Evolutionary conservation across 805 yeast genomes (phyloP), one percentile per base, ranked within the genome.

Genomic region (Ogataea neopini): DNA sequence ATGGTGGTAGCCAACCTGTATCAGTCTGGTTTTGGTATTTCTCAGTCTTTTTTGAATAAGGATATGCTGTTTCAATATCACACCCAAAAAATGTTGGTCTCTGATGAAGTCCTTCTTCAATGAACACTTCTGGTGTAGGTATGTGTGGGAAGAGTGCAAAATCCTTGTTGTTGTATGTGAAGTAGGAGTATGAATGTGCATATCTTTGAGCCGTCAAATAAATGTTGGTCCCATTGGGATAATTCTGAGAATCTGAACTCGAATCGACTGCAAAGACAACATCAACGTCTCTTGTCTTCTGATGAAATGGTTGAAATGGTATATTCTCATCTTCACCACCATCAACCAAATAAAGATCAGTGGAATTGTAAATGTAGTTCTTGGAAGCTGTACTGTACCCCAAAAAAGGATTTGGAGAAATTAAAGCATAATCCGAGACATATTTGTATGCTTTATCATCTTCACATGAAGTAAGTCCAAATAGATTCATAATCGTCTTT

Each of bases 331-430:
- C 76, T 43, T 73, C 77, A 3, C 80, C 80, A 1, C 80, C 80
- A 57, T 76, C 80, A 1, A 57, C 56, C 15, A 61, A 44, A 18
- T 45, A 52, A 14, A 61, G 42, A 11, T 52, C 50, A 1, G 53
- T 45, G 6, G 56, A 39, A 18, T 66, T 61, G 29, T 60, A 58
- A n/a, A 59, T 56, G 32, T 55, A 45, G 25, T 25, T 43, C 22
- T 39, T 36, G 13, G 44, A 29, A 3, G 52, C 18, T 14, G 34
- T 33, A 10, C 39, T 32, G 34, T 51, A 60, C 2, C 66, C 67
- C 50, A 67, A 74, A 57, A 83, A 83, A 2, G 89, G 88, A 49
- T 82, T 83, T 1, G 87, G 88, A 1, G 81, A 73, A 49, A 70
- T 74, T 2, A 81, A 56, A 0, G 87, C 88, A 61, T 76, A 81